These are phyloP conservation scores for Cryoendolithus antarcticus DNA, from an alignment of 2,329 filamentous ascomycete species.

Conservation along the genomic window DNA sequence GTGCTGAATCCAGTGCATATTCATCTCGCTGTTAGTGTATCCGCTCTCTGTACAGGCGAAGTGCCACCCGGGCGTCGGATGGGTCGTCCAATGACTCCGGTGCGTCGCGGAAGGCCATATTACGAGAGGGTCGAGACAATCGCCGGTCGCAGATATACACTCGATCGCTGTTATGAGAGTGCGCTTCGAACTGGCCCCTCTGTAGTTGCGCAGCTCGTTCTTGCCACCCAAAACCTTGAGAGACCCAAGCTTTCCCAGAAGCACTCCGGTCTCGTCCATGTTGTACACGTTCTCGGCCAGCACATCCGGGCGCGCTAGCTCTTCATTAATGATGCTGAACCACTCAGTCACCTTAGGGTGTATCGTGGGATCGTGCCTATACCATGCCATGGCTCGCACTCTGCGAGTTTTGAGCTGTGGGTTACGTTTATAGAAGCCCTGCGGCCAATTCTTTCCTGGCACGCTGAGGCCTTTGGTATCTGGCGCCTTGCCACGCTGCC, in stretches of 20 bases:
- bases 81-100: not conserved
- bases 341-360: conserved; percentile 20
- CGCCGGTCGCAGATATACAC: conserved; percentile 14
- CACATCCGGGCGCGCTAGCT: conserved; percentile 9
- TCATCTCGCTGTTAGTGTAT: not conserved
- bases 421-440: conserved; percentile 14
- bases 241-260: conserved; percentile 17
- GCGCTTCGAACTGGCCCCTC: conserved; percentile 16
- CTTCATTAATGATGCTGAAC: conserved; percentile 21
- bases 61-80: not conserved
- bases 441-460: conserved; percentile 12
- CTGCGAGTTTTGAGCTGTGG: conserved; percentile 15
- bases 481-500: too few species aligned
- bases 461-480: too few species aligned
- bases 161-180: conserved; percentile 16
- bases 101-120: not conserved
- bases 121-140: not conserved
- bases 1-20: too few species aligned
- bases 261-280: conserved; percentile 24
- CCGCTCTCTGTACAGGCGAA: not conserved
- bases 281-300: conserved; percentile 25
- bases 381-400: conserved; percentile 16
- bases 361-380: conserved; percentile 16
- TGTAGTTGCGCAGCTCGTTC: conserved; percentile 13
- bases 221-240: conserved; percentile 22